Percentiles rank a stretch among this genome's conserved stretches.
Evolutionary conservation across 345 rosid genomes (phyloP).

Genomic region (Gossypium anomalum): DNA sequence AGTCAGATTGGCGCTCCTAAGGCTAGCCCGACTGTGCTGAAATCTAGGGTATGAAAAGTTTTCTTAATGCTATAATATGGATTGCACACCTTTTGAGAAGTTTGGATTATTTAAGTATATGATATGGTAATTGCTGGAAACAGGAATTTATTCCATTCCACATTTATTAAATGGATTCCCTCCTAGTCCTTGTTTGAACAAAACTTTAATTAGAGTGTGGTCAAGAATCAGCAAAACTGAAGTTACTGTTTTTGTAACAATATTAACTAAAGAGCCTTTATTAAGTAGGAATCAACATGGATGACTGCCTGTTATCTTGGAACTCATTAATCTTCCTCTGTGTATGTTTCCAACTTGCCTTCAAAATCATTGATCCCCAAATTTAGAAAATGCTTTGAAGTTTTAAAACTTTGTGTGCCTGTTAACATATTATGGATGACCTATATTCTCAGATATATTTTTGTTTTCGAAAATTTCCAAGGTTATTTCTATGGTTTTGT

Average conservation of each 20-base stretch:
- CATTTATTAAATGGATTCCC: conserved; percentile 1
- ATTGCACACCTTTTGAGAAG: conserved; percentile 7
- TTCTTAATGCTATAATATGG: neutral
- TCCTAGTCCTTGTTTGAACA: neutral
- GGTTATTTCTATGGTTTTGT: conserved; percentile 7
- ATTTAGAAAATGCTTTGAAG: conserved; percentile 5
- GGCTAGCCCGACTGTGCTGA: conserved; percentile 51
- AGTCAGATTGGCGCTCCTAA: conserved; percentile 66
- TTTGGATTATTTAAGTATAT: neutral
- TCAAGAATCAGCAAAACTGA: conserved; percentile 3
- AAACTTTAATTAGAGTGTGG: neutral
- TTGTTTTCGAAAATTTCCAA: neutral
- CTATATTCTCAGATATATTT: neutral
- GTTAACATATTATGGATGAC: neutral
- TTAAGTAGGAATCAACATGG: conserved; percentile 5
- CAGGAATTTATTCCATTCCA: neutral
- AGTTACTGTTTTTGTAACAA: neutral
- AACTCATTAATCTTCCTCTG: neutral
- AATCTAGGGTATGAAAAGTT: conserved; percentile 68
- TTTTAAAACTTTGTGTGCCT: neutral
- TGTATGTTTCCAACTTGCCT: conserved; percentile 6
- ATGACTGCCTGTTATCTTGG: neutral
- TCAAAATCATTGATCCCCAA: neutral
- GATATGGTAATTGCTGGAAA: conserved; percentile 9
- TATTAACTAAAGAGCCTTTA: neutral